Percentiles rank a stretch among this genome's conserved stretches.
phyloP scores from a whole-genome alignment of 768 basidiomycete genomes.

The Rhodosporidiobolus sp. region DNA sequence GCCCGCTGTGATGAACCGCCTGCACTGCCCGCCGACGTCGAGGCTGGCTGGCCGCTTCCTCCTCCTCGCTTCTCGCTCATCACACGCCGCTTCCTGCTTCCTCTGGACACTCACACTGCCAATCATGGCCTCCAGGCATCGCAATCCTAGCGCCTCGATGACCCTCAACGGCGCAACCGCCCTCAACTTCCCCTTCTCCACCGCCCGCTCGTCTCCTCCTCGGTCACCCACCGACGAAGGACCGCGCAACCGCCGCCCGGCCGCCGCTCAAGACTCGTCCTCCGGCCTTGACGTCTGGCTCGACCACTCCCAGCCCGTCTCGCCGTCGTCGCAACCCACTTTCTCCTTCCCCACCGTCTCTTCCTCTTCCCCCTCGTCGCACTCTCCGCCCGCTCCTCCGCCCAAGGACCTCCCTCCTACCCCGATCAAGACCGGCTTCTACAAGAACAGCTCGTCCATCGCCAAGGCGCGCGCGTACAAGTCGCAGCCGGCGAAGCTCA shows the following conservation, averaged over 20 bases:
- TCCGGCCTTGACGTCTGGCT: constrained; percentile 32
- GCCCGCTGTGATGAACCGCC: not conserved
- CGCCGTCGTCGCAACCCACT: constrained; percentile 8
- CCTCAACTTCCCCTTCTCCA: constrained; percentile 14
- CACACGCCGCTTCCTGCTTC: not conserved
- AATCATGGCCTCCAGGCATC: constrained; percentile 8
- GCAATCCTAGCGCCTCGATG: constrained; percentile 13
- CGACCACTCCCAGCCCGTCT: not conserved
- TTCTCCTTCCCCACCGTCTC: constrained; percentile 28
- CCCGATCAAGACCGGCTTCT: constrained; percentile 15
- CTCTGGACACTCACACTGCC: too few species aligned
- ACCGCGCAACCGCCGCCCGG: constrained; percentile 23
- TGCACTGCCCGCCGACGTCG: not conserved
- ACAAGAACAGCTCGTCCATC: constrained; percentile 36
- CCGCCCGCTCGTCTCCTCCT: constrained; percentile 13
- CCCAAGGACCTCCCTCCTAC: constrained; percentile 11
- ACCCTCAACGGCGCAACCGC: constrained; percentile 24
- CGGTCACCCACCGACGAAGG: not conserved
- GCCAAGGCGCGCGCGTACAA: constrained; percentile 13
- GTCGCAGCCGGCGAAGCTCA: constrained; percentile 5
- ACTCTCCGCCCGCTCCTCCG: constrained; percentile 13
- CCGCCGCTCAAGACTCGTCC: not conserved
- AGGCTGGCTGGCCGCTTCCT: not conserved
- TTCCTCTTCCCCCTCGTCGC: constrained; percentile 7
- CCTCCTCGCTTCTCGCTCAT: not conserved